phyloP scores from a whole-genome alignment of 257 asterid genomes.

The Lavandula angustifolia region DNA sequence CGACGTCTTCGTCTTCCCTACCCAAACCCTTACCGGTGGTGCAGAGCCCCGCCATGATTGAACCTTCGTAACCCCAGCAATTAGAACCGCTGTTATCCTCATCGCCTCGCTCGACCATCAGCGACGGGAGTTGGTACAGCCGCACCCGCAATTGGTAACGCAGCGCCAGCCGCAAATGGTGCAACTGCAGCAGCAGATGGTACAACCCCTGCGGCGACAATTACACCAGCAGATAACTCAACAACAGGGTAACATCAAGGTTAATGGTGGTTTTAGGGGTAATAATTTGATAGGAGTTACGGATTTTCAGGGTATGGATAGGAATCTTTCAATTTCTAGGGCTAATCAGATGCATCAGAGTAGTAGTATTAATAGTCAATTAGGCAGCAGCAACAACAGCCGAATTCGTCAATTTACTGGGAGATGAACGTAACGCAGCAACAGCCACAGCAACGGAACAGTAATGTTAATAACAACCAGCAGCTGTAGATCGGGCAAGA shows the following conservation, averaged over 20 bases:
- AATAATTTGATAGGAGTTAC: slow-evolving; percentile 54
- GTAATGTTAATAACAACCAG: slow-evolving; percentile 36
- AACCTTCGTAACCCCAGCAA: slow-evolving; percentile 49
- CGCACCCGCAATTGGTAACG: no score
- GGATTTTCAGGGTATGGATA: slow-evolving; percentile 63
- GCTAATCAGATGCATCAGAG: slow-evolving; percentile 63
- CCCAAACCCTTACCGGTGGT: slow-evolving; percentile 56
- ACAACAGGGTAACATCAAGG: slow-evolving; percentile 39
- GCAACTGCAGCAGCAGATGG: slow-evolving; percentile 42
- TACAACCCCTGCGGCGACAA: slow-evolving; percentile 51
- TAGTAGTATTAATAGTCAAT: slow-evolving; percentile 48
- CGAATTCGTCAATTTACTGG: slow-evolving; percentile 54
- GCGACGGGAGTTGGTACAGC: slow-evolving; percentile 41
- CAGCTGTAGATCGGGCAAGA: no score
- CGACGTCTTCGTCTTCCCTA: slow-evolving; percentile 60
- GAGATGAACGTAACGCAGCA: slow-evolving; percentile 59
- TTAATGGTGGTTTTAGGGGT: slow-evolving; percentile 32
- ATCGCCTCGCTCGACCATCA: slow-evolving; percentile 51
- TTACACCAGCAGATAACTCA: no score
- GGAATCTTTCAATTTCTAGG: slow-evolving; percentile 71
- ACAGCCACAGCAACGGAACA: slow-evolving; percentile 40
- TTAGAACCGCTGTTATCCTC: no score
- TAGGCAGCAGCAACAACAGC: slow-evolving; percentile 53
- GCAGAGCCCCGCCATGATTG: slow-evolving; percentile 46
- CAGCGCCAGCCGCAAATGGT: slow-evolving; percentile 44